Evolutionary conservation across 2,329 filamentous ascomycete species (phyloP).

Genomic region (Chaetomiaceae sp.): DNA sequence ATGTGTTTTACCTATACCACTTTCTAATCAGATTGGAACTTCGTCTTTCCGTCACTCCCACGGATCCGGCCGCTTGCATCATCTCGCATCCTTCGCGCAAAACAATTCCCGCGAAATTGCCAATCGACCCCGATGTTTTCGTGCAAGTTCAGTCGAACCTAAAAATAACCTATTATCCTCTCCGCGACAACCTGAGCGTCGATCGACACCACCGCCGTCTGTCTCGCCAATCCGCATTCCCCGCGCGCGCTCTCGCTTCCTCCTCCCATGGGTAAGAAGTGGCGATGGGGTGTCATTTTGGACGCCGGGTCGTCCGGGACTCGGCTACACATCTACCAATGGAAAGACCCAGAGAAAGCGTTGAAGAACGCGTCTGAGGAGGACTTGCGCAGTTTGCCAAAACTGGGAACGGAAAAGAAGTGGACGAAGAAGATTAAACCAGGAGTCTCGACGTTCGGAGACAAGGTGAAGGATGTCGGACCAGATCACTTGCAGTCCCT

Average conservation of each 20-base stretch:
- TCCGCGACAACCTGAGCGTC: neutral
- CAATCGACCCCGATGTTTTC: slow-evolving; percentile 8
- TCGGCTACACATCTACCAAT: slow-evolving; percentile 88
- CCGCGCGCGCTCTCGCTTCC: neutral
- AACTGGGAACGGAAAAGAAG: slow-evolving; percentile 75
- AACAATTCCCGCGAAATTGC: neutral
- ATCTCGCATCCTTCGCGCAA: slow-evolving; percentile 1
- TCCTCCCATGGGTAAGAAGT: slow-evolving; percentile 27
- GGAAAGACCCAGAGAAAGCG: slow-evolving; percentile 72
- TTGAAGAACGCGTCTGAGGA: slow-evolving; percentile 55
- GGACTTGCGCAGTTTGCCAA: slow-evolving; percentile 66
- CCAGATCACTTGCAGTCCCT: slow-evolving; percentile 75
- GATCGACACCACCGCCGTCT: neutral
- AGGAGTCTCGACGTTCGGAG: slow-evolving; percentile 85
- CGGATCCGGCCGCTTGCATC: slow-evolving; percentile 4
- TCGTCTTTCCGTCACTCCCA: neutral
- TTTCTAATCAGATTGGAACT: slow-evolving; percentile 11
- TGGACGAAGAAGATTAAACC: slow-evolving; percentile 95
- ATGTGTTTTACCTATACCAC: slow-evolving; percentile 11
- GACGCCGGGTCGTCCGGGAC: slow-evolving; percentile 98
- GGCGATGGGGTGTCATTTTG: slow-evolving; percentile 86
- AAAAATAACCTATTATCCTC: neutral
- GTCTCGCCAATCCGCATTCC: neutral
- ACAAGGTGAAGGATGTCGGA: slow-evolving; percentile 71
- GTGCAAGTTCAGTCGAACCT: neutral